Conservation (phyloP, 1,284 basidiomycete genomes). For the Takashimella koratensis region DNA sequence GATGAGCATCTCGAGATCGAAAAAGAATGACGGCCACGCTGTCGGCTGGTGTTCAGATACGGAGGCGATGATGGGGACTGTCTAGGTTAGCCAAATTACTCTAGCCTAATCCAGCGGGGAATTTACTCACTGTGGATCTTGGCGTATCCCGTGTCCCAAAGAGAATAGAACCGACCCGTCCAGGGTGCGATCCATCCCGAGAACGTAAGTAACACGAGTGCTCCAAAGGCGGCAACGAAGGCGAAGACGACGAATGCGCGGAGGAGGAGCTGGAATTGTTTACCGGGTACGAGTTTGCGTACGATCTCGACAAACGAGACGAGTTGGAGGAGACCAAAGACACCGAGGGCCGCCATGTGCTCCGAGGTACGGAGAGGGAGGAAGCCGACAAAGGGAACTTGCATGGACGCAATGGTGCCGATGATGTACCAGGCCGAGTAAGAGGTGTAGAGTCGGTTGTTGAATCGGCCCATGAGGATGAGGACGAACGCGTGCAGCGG, state of each 20-base stretch:
- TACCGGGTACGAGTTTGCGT: conserved; percentile 81
- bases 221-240: conserved; percentile 68
- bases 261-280: conserved; percentile 85
- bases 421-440: conserved; percentile 98
- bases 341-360: conserved; percentile 97
- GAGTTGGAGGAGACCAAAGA: conserved; percentile 95
- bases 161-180: conserved; percentile 98
- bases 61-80: conserved; percentile 92
- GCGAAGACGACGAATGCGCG: conserved; percentile 65
- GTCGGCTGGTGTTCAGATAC: conserved; percentile 99
- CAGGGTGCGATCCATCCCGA: conserved; percentile 97
- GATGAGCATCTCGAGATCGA: conserved; percentile 96
- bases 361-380: conserved; percentile 97
- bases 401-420: conserved; percentile 96
- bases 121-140: conserved; percentile 67
- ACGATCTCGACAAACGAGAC: conserved; percentile 91
- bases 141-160: conserved; percentile 99
- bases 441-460: conserved; percentile 84
- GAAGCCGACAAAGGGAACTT: conserved; percentile 99
- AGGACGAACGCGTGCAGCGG: conserved; percentile 91
- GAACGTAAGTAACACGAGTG: conserved; percentile 77
- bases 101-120: too few relatives aligned
- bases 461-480: conserved; percentile 96
- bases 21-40: conserved; percentile 99
- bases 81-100: conserved; percentile 1